These are phyloP conservation scores for Stereocaulon alpinum DNA, from an alignment of 495 filamentous ascomycete genomes.

Conservation along the genomic window DNA sequence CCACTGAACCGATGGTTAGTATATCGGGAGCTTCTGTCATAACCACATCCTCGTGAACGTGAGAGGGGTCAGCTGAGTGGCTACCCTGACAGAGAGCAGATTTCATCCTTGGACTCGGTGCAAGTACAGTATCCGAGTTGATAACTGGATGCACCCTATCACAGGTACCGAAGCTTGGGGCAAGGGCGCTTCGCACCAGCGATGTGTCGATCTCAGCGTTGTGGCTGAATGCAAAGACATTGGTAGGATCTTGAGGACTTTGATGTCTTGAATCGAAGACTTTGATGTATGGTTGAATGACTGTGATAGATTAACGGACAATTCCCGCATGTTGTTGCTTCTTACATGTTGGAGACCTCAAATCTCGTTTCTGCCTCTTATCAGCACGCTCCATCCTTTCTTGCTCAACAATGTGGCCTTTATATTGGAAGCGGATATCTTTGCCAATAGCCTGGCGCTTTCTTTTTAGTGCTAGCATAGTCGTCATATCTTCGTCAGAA, in stretches of 20 bases:
- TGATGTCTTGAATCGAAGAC: neutral
- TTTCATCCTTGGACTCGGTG: too few species aligned
- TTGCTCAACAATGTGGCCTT: conserved; percentile 1
- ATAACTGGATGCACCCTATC: too few species aligned
- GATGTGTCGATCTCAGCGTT: too few species aligned
- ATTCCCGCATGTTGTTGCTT: neutral
- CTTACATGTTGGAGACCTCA: conserved; percentile 1
- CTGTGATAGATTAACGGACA: neutral
- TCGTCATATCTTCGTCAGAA: neutral
- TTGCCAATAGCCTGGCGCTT: conserved; percentile 2
- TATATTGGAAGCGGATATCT: neutral
- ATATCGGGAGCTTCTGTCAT: too few species aligned
- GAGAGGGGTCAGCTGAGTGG: too few species aligned
- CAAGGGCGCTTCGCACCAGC: too few species aligned
- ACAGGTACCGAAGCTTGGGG: too few species aligned
- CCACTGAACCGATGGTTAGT: too few species aligned
- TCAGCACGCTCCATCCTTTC: conserved; percentile 4
- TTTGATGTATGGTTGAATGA: conserved; percentile 1
- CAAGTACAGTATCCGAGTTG: too few species aligned
- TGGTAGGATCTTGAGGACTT: neutral
- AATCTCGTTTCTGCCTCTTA: neutral
- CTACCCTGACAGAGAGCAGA: too few species aligned
- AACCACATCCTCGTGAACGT: too few species aligned
- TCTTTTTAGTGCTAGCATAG: conserved; percentile 1
- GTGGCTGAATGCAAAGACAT: neutral